Conservation (phyloP, 345 rosid species). For the Kernera saxatilis region DNA sequence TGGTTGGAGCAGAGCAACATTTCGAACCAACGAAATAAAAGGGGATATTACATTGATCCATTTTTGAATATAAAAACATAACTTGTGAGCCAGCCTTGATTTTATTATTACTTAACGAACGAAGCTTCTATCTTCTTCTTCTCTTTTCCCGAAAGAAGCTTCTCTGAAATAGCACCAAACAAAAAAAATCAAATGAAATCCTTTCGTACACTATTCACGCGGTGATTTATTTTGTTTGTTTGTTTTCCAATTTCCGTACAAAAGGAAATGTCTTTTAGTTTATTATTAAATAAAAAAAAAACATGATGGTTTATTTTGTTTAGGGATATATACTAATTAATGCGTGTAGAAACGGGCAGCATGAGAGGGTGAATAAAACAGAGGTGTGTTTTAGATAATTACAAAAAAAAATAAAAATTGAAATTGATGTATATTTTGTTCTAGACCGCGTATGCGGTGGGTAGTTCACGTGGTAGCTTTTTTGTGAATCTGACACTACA, state of each 20-base stretch:
- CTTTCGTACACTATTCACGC: background rate
- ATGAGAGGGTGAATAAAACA: no score
- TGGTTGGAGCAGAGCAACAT: background rate
- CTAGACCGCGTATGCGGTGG: constrained; percentile 5
- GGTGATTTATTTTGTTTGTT: background rate
- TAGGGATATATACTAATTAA: background rate
- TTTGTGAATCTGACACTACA: no score
- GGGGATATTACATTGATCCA: background rate
- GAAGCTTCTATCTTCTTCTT: background rate
- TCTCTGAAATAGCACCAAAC: background rate
- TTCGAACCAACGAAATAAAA: constrained; percentile 16
- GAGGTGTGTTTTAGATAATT: background rate
- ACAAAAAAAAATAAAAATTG: background rate
- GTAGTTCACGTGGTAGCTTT: background rate
- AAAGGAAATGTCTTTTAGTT: background rate
- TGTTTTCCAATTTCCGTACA: background rate
- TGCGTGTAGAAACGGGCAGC: background rate
- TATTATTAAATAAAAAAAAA: no score
- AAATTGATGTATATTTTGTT: constrained; percentile 1
- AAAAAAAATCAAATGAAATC: background rate
- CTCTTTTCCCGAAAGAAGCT: background rate
- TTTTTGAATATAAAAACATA: background rate
- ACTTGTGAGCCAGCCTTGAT: background rate
- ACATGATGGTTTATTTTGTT: no score
- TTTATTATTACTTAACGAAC: background rate